Percentiles rank a stretch among this genome's conserved stretches.
These are phyloP conservation scores for Volvox africanus DNA, from an alignment of 139 green algal genomes.

Conservation along the genomic window DNA sequence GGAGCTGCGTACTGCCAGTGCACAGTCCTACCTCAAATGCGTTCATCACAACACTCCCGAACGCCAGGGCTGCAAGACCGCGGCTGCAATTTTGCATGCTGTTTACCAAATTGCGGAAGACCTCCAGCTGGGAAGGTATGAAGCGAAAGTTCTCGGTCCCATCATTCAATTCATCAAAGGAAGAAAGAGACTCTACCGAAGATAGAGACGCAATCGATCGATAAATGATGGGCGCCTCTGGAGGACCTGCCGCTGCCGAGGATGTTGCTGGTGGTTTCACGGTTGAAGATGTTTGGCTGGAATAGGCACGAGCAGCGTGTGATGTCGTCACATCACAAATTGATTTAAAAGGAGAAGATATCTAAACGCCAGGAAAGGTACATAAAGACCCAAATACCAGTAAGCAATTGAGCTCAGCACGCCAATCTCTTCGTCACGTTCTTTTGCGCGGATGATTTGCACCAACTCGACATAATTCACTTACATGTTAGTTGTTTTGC, in stretches of 20 bases:
- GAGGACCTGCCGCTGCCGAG: background rate
- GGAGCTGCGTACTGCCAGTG: no score
- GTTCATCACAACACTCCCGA: slow-evolving; percentile 27
- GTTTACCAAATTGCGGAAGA: background rate
- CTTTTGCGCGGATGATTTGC: no score
- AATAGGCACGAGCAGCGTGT: background rate
- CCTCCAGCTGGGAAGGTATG: background rate
- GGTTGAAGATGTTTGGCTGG: background rate
- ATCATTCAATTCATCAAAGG: background rate
- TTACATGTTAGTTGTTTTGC: background rate
- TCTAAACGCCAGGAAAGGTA: no score
- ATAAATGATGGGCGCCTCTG: background rate
- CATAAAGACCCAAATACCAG: no score
- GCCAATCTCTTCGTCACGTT: no score
- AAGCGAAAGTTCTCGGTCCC: slow-evolving; percentile 10
- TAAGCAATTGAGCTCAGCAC: no score
- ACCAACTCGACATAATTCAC: background rate
- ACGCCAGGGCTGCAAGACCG: background rate
- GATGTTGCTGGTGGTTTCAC: background rate
- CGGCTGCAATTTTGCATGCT: slow-evolving; percentile 19
- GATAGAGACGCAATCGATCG: background rate
- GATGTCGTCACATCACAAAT: no score
- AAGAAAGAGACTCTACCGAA: background rate
- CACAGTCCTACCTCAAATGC: background rate
- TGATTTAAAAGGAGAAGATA: no score